These are phyloP conservation scores for Diplodia sapinea DNA, from an alignment of 2,329 filamentous ascomycete genomes.

Conservation along the genomic window DNA sequence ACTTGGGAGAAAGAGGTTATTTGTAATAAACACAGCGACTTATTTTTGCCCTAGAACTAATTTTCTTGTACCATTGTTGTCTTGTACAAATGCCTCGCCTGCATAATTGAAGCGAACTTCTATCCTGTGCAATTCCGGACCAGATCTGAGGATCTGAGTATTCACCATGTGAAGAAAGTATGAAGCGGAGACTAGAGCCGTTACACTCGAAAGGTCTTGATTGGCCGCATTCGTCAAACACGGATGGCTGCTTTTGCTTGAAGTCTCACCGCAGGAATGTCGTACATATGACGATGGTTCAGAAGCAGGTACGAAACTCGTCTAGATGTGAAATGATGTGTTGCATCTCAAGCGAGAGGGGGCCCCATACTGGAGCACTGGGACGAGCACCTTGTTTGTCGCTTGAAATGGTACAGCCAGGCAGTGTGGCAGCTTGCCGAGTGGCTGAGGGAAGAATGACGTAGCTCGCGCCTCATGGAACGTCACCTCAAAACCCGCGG, in stretches of 20 bases:
- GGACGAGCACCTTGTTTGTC: neutral
- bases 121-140: neutral
- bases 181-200: neutral
- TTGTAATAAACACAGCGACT: neutral
- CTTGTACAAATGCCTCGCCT: neutral
- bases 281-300: neutral
- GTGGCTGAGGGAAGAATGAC: constrained; percentile 17
- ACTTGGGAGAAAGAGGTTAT: neutral
- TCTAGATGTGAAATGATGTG: neutral
- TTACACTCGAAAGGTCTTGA: neutral
- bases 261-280: constrained; percentile 3
- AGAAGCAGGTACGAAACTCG: constrained; percentile 3
- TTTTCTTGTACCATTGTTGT: neutral
- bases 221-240: neutral
- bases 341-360: neutral
- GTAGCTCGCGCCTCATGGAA: neutral
- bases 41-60: neutral
- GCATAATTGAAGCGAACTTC: neutral
- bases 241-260: neutral
- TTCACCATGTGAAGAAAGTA: neutral
- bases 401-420: neutral
- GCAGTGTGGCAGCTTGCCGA: neutral
- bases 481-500: neutral
- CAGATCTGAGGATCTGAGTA: neutral
- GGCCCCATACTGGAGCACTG: neutral